These are phyloP conservation scores for Dicorynia guianensis DNA, from an alignment of 306 rosid species.

Conservation along the genomic window DNA sequence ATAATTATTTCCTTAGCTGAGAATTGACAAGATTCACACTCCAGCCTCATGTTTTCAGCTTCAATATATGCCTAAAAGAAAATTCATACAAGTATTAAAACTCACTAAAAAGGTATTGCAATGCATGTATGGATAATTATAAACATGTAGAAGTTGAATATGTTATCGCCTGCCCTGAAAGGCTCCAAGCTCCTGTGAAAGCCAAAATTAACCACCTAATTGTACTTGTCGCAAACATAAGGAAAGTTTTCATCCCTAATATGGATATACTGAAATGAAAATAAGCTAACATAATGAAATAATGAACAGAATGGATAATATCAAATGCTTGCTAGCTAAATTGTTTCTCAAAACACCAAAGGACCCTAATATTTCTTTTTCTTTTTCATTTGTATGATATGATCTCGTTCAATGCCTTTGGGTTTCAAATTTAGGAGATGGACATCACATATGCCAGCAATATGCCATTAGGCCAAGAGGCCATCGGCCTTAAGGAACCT, in stretches of 20 bases:
- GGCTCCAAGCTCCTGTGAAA: too few species aligned
- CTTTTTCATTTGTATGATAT: not conserved
- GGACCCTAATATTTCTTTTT: not conserved
- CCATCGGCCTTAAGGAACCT: not conserved
- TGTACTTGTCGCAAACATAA: not conserved
- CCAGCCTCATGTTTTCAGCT: constrained; percentile 85
- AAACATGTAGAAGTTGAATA: not conserved
- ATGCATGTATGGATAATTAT: not conserved
- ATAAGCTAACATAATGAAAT: not conserved
- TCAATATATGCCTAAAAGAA: constrained; percentile 71
- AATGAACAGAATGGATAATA: too few species aligned
- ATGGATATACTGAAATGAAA: not conserved
- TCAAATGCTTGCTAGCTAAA: too few species aligned
- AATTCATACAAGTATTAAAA: not conserved
- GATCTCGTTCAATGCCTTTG: not conserved
- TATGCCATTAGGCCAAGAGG: not conserved
- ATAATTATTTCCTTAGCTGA: constrained; percentile 85
- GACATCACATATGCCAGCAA: not conserved
- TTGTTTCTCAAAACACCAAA: not conserved
- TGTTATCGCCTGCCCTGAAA: too few species aligned
- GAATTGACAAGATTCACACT: constrained; percentile 75
- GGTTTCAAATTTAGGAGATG: not conserved
- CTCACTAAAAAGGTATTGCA: not conserved
- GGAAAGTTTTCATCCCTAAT: not conserved
- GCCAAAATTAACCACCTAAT: not conserved